A percentile compares a stretch with the other conserved stretches of the same genome.
Evolutionary conservation across 2,329 filamentous ascomycete genomes (phyloP).

Genomic region (Nigrospora osmanthi): DNA sequence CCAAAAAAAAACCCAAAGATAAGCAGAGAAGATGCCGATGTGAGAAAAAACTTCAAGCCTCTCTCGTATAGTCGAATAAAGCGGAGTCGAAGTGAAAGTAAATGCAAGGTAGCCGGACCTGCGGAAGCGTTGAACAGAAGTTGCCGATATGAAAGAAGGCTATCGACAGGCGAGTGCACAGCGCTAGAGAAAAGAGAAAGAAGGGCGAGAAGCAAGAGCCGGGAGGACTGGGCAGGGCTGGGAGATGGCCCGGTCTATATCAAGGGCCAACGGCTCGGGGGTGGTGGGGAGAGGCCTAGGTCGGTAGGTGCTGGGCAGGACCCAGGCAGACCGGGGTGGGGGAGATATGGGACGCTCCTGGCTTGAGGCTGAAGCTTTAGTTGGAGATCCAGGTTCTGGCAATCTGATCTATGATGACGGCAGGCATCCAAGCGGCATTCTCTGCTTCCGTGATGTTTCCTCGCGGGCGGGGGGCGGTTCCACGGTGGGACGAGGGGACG

Average conservation of each 20-base stretch:
- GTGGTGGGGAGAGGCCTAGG: no score
- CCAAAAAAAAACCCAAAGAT: constrained; percentile 9
- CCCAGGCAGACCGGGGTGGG: constrained; percentile 23
- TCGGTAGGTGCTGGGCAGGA: no score
- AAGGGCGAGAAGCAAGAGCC: constrained; percentile 18
- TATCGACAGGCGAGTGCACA: constrained; percentile 46
- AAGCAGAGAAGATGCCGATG: constrained; percentile 7
- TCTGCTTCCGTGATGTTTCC: constrained; percentile 11
- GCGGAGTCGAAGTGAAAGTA: constrained; percentile 17
- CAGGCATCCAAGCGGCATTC: constrained; percentile 46
- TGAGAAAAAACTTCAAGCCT: constrained; percentile 7
- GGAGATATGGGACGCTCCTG: constrained; percentile 31
- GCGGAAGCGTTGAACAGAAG: constrained; percentile 28
- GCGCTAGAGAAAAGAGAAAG: constrained; percentile 30
- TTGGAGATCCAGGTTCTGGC: constrained; percentile 41
- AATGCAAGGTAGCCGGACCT: constrained; percentile 45
- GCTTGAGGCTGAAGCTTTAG: constrained; percentile 27
- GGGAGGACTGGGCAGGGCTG: not conserved
- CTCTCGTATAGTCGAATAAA: constrained; percentile 7
- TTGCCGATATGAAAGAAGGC: constrained; percentile 42
- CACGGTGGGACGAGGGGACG: no score
- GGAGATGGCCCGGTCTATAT: not conserved
- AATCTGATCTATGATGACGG: constrained; percentile 43
- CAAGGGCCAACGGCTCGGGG: constrained; percentile 10
- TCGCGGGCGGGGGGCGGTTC: not conserved